phyloP scores from a whole-genome alignment of 1,284 basidiomycete genomes.

The Malassezia furfur region DNA sequence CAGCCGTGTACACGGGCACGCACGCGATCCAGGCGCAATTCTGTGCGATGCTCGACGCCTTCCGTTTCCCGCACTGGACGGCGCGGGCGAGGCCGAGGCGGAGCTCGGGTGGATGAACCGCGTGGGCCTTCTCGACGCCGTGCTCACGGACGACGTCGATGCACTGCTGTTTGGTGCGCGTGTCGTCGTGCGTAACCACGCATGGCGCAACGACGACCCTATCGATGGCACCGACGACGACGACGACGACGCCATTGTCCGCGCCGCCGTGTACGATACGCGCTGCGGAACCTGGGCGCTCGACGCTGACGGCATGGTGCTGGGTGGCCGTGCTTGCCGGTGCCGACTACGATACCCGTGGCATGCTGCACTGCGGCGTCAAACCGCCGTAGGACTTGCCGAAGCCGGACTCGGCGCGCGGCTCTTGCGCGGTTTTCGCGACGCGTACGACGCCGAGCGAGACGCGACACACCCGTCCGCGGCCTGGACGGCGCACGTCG shows the following conservation, averaged over 20 bases:
- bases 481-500: background rate
- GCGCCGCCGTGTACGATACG: conserved; percentile 5
- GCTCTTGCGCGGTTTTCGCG: conserved; percentile 56
- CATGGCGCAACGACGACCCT: background rate
- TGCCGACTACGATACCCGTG: conserved; percentile 68
- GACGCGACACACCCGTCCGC: background rate
- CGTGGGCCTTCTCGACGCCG: conserved; percentile 72
- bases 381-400: conserved; percentile 51
- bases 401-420: conserved; percentile 49
- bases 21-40: conserved; percentile 22
- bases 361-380: conserved; percentile 28
- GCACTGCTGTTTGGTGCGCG: conserved; percentile 79
- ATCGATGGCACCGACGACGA: background rate
- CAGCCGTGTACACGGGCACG: conserved; percentile 1
- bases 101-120: conserved; percentile 79
- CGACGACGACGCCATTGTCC: background rate
- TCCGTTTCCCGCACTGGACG: conserved; percentile 62
- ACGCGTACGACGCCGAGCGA: background rate
- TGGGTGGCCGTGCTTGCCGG: conserved; percentile 77
- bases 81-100: conserved; percentile 92
- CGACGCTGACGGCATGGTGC: conserved; percentile 65
- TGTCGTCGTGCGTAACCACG: conserved; percentile 59
- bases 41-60: conserved; percentile 65
- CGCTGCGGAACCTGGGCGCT: conserved; percentile 47
- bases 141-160: conserved; percentile 88